Evolutionary conservation across 116 monocot species (phyloP).

Genomic region (Cymodocea nodosa): DNA sequence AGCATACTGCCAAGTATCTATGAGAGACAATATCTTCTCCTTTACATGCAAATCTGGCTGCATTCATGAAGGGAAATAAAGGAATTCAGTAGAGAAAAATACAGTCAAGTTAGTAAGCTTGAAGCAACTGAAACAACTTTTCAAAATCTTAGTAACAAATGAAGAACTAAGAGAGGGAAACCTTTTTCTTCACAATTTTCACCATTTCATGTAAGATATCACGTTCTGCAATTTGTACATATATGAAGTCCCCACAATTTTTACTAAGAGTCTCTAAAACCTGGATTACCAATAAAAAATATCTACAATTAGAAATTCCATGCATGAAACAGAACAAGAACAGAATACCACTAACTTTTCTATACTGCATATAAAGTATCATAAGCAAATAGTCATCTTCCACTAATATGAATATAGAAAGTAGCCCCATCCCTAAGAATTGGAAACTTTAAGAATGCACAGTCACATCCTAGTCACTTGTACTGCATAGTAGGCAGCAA

Average conservation of each 20-base stretch:
- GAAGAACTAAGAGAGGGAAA: not conserved
- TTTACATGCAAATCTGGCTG: slow-evolving; percentile 82
- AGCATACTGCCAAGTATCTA: slow-evolving; percentile 95
- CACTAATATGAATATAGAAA: too few relatives aligned
- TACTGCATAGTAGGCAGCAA: too few relatives aligned
- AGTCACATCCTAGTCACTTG: too few relatives aligned
- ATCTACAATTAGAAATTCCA: not conserved
- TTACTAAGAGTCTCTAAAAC: slow-evolving; percentile 89
- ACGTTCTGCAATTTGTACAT: slow-evolving; percentile 61
- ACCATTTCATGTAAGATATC: slow-evolving; percentile 93
- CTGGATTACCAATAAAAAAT: slow-evolving; percentile 23
- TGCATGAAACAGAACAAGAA: too few relatives aligned
- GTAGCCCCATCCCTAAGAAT: too few relatives aligned
- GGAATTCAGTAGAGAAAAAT: not conserved
- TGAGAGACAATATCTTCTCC: slow-evolving; percentile 78
- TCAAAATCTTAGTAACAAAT: slow-evolving; percentile 1
- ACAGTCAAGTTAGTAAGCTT: not conserved
- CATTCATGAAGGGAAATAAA: slow-evolving; percentile 2
- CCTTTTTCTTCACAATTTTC: slow-evolving; percentile 94
- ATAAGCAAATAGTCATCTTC: too few relatives aligned
- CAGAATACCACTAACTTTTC: too few relatives aligned
- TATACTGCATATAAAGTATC: too few relatives aligned
- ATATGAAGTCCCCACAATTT: slow-evolving; percentile 79
- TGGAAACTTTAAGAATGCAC: too few relatives aligned
- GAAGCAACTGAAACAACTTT: not conserved